Conservation (phyloP, 2,329 filamentous ascomycete genomes). For the Epichloe sp. region DNA sequence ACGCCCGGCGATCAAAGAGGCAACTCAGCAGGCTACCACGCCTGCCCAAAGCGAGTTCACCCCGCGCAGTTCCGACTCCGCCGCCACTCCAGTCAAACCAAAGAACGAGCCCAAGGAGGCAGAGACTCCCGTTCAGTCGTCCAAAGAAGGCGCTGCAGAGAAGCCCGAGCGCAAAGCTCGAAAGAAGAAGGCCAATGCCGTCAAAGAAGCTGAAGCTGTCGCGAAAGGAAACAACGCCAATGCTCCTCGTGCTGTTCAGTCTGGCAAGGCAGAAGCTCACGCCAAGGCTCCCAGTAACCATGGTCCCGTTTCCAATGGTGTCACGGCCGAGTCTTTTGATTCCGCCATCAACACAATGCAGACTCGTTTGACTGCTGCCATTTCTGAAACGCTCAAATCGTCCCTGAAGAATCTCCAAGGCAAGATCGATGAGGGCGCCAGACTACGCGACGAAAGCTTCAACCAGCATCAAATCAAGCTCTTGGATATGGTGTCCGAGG, state of each 20-base stretch:
- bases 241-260: constrained; percentile 19
- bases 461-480: constrained; percentile 39
- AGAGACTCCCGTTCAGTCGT: constrained; percentile 27
- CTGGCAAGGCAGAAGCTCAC: constrained; percentile 15
- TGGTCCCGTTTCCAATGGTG: constrained; percentile 11
- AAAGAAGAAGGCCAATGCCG: constrained; percentile 52
- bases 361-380: constrained; percentile 33
- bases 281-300: constrained; percentile 18
- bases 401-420: constrained; percentile 49
- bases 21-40: constrained; percentile 12
- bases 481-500: constrained; percentile 44
- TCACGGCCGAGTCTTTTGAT: constrained; percentile 36
- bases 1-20: constrained; percentile 18
- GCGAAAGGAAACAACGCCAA: constrained; percentile 27
- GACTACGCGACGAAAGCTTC: constrained; percentile 37
- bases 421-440: constrained; percentile 52
- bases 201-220: constrained; percentile 31
- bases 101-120: constrained; percentile 35
- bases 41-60: constrained; percentile 14
- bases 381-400: constrained; percentile 39
- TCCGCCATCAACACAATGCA: constrained; percentile 41
- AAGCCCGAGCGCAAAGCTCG: constrained; percentile 47
- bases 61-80: constrained; percentile 20
- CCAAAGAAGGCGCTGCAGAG: constrained; percentile 32
- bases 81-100: constrained; percentile 21